phyloP scores from a whole-genome alignment of 2,329 filamentous ascomycete genomes.

The Penicillium sp. region DNA sequence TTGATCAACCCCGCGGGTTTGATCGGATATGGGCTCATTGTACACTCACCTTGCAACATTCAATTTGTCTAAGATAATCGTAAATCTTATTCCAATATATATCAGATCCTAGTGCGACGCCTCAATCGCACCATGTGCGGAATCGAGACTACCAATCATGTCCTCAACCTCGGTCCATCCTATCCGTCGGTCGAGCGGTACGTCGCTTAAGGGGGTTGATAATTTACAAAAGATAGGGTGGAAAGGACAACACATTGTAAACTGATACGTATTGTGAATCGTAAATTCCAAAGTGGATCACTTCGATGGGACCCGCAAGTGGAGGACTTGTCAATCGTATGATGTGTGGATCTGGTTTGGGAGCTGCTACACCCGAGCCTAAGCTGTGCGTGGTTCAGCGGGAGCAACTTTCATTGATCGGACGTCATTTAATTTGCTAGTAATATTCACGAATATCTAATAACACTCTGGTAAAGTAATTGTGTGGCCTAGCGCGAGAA shows the following conservation, averaged over 20 bases:
- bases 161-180: neutral
- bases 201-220: neutral
- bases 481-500: neutral
- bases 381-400: neutral
- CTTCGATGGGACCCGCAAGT: neutral
- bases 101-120: neutral
- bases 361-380: neutral
- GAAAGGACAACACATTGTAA: neutral
- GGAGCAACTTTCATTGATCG: neutral
- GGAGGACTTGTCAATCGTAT: neutral
- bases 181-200: neutral
- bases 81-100: neutral
- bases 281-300: neutral
- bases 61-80: neutral
- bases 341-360: neutral
- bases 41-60: neutral
- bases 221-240: neutral
- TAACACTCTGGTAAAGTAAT: neutral
- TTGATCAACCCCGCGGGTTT: neutral
- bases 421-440: neutral
- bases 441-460: neutral
- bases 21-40: neutral
- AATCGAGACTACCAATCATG: neutral
- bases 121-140: neutral
- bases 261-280: neutral